Percentiles rank a stretch among this genome's conserved stretches.
phyloP scores from a whole-genome alignment of 1,284 basidiomycete species.

The Austroboletus novae-zelandiae region DNA sequence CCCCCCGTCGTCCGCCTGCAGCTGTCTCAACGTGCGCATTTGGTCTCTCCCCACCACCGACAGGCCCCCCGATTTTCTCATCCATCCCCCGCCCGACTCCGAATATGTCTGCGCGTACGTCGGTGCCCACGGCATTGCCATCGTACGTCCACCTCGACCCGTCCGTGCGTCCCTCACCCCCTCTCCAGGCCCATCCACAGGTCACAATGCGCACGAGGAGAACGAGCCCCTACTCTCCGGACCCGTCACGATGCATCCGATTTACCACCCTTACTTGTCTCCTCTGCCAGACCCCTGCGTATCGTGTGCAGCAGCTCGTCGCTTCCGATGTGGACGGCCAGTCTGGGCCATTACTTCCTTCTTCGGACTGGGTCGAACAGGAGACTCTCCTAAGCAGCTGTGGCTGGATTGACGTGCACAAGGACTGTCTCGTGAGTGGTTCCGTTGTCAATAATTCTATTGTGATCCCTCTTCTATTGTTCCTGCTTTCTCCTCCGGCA shows the following conservation, averaged over 20 bases:
- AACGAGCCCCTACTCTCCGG: conserved; percentile 44
- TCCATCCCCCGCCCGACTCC: conserved; percentile 33
- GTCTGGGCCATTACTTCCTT: conserved; percentile 66
- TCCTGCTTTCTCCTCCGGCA: conserved; percentile 8
- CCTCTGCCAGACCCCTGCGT: conserved; percentile 60
- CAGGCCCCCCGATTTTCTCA: conserved; percentile 34
- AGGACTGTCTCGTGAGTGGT: conserved; percentile 61
- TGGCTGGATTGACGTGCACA: conserved; percentile 73
- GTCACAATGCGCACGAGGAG: conserved; percentile 64
- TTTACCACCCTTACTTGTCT: conserved; percentile 68
- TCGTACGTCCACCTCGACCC: conserved; percentile 44
- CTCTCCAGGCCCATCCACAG: conserved; percentile 60
- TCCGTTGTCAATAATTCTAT: not conserved
- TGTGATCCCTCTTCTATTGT: conserved; percentile 1
- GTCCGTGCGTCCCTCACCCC: conserved; percentile 1
- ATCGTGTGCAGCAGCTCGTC: conserved; percentile 66
- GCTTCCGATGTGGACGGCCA: conserved; percentile 57
- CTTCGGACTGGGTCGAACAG: conserved; percentile 71
- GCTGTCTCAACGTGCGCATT: conserved; percentile 70
- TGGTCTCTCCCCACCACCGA: conserved; percentile 26
- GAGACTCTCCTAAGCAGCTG: conserved; percentile 63
- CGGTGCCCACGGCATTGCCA: conserved; percentile 61
- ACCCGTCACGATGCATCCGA: conserved; percentile 50
- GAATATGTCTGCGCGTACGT: conserved; percentile 59
- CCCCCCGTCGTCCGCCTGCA: conserved; percentile 44